These are phyloP conservation scores for Aspergillus sparsus DNA, from an alignment of 495 filamentous ascomycete species.

Conservation along the genomic window DNA sequence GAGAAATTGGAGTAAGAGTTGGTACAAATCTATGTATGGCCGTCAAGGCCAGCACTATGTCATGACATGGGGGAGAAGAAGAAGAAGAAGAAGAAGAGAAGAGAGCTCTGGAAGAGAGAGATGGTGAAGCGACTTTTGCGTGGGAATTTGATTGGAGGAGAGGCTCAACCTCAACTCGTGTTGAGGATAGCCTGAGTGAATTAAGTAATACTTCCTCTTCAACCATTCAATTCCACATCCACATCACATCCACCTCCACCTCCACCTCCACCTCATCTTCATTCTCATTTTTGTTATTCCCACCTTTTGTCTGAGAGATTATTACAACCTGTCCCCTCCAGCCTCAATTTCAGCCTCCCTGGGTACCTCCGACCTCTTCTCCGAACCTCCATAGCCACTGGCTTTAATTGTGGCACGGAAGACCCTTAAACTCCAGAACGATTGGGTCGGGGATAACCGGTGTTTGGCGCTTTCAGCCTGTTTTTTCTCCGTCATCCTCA, in stretches of 20 bases:
- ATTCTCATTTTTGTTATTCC: conserved; percentile 15
- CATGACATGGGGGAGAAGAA: conserved; percentile 25
- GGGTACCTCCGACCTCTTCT: not conserved
- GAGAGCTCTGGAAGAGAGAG: not conserved
- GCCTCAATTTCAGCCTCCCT: too few relatives aligned
- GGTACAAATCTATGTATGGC: conserved; percentile 26
- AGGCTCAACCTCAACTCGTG: not conserved
- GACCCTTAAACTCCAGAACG: conserved; percentile 2
- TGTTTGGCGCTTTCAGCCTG: conserved; percentile 16
- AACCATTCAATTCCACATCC: not conserved
- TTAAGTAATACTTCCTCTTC: not conserved
- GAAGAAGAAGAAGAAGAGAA: conserved; percentile 3
- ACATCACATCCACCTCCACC: too few relatives aligned
- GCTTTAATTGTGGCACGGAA: not conserved
- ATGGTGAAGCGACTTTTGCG: not conserved
- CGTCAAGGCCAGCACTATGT: conserved; percentile 34
- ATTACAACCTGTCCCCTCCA: too few relatives aligned
- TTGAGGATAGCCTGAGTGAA: not conserved
- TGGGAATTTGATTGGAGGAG: not conserved
- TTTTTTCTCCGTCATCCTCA: conserved; percentile 16
- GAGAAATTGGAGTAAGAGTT: not conserved
- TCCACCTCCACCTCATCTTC: conserved; percentile 14
- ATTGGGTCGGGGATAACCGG: conserved; percentile 28
- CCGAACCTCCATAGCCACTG: conserved; percentile 1
- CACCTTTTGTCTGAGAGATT: conserved; percentile 6